phyloP scores from a whole-genome alignment of 345 rosid species.

The Schrenkiella parvula region DNA sequence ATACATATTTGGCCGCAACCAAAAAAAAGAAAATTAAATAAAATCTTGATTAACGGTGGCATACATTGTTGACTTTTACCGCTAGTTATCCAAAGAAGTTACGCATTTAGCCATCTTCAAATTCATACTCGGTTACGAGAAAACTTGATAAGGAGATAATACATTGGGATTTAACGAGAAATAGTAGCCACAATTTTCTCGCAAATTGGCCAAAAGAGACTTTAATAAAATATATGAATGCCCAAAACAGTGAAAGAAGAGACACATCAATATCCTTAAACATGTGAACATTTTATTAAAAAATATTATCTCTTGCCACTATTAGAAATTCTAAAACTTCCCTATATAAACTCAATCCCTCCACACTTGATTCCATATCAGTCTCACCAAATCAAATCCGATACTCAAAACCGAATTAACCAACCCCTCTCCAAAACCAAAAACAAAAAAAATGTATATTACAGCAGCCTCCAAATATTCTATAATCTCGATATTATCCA shows the following conservation, averaged over 20 bases:
- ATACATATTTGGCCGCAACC: background rate
- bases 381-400: background rate
- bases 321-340: conserved; percentile 2
- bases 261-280: background rate
- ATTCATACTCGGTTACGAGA: background rate
- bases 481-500: background rate
- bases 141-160: background rate
- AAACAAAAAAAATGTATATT: conserved; percentile 3
- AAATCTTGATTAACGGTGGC: conserved; percentile 25
- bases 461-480: conserved; percentile 5
- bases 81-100: conserved; percentile 10
- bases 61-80: conserved; percentile 27
- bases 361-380: conserved; percentile 18
- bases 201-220: conserved; percentile 11
- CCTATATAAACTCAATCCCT: conserved; percentile 18
- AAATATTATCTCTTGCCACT: background rate
- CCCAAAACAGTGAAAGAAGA: conserved; percentile 10
- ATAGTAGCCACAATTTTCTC: conserved; percentile 2
- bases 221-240: conserved; percentile 4
- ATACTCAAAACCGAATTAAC: conserved; percentile 24
- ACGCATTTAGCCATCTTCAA: conserved; percentile 2
- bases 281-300: background rate
- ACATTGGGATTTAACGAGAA: conserved; percentile 16
- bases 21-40: background rate
- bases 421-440: background rate